A percentile compares a stretch with the other conserved stretches of the same genome.
phyloP scores from a whole-genome alignment of 2,329 filamentous ascomycete genomes.

The Sphaerulina vaccinii region DNA sequence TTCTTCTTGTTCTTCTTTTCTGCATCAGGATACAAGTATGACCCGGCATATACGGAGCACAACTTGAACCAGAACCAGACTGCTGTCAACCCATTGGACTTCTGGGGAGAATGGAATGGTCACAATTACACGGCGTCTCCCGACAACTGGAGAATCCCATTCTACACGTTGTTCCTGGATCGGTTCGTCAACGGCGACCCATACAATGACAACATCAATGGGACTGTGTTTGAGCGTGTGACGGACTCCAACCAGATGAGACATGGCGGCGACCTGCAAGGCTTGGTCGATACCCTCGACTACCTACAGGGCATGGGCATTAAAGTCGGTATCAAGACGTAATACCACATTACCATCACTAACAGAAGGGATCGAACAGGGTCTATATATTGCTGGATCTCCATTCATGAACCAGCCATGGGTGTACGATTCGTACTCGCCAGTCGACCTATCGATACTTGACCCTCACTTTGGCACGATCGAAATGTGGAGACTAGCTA shows the following conservation, averaged over 20 bases:
- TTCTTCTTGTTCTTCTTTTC: slow-evolving; percentile 2
- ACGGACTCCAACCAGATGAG: slow-evolving; percentile 59
- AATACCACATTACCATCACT: not conserved
- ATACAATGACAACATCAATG: slow-evolving; percentile 61
- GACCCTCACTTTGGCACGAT: slow-evolving; percentile 62
- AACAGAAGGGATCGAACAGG: too few relatives aligned
- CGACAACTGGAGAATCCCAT: slow-evolving; percentile 61
- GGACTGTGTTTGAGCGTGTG: slow-evolving; percentile 61
- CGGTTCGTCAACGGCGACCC: slow-evolving; percentile 65
- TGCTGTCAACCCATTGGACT: slow-evolving; percentile 56
- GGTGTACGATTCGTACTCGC: slow-evolving; percentile 58
- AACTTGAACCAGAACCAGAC: slow-evolving; percentile 60
- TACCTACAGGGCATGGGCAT: slow-evolving; percentile 64
- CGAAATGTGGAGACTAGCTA: slow-evolving; percentile 55
- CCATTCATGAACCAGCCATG: slow-evolving; percentile 64
- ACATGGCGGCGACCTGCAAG: slow-evolving; percentile 59
- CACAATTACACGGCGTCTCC: slow-evolving; percentile 57
- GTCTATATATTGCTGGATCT: slow-evolving; percentile 60
- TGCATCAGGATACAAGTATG: slow-evolving; percentile 40
- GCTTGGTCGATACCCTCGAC: slow-evolving; percentile 60
- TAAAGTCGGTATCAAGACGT: slow-evolving; percentile 19
- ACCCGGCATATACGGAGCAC: slow-evolving; percentile 50
- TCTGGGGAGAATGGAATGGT: slow-evolving; percentile 54
- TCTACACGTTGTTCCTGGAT: slow-evolving; percentile 64
- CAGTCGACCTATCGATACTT: slow-evolving; percentile 59